Evolutionary conservation across 805 yeast genomes (phyloP).

Genomic region (Wickerhamiella sergipiensis): DNA sequence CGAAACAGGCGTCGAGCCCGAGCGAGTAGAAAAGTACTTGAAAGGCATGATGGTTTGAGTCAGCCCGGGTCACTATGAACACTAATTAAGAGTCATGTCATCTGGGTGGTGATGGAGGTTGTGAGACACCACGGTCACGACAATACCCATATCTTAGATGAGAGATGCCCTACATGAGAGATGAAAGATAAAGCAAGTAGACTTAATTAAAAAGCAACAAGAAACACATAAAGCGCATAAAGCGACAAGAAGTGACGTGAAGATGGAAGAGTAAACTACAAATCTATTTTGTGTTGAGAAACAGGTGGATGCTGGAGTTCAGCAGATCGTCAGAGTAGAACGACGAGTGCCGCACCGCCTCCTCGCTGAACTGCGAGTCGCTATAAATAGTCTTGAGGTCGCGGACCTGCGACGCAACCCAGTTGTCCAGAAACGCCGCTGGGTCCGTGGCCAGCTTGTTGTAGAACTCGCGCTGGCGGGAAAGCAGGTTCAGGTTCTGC

Average conservation of each 20-base stretch:
- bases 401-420: slow-evolving; percentile 70
- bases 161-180: no score
- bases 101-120: no score
- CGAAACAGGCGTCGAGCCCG: slow-evolving; percentile 22
- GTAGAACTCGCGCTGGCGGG: slow-evolving; percentile 68
- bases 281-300: slow-evolving; percentile 35
- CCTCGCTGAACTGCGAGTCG: slow-evolving; percentile 84
- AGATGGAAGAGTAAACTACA: no score
- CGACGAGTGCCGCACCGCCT: slow-evolving; percentile 67
- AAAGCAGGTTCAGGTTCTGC: slow-evolving; percentile 36
- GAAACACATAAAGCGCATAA: no score
- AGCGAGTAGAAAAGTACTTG: slow-evolving; percentile 29
- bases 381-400: slow-evolving; percentile 76
- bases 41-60: slow-evolving; percentile 12
- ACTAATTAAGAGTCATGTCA: background rate
- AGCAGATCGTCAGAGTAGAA: slow-evolving; percentile 71
- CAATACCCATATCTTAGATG: no score
- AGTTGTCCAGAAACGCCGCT: slow-evolving; percentile 52
- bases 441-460: slow-evolving; percentile 65
- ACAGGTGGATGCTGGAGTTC: slow-evolving; percentile 62
- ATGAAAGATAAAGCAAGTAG: no score
- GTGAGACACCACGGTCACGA: no score
- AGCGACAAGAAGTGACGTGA: no score
- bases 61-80: background rate
- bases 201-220: no score